These are phyloP conservation scores for Calocybe gambosa DNA, from an alignment of 1,284 basidiomycete genomes.

Conservation along the genomic window DNA sequence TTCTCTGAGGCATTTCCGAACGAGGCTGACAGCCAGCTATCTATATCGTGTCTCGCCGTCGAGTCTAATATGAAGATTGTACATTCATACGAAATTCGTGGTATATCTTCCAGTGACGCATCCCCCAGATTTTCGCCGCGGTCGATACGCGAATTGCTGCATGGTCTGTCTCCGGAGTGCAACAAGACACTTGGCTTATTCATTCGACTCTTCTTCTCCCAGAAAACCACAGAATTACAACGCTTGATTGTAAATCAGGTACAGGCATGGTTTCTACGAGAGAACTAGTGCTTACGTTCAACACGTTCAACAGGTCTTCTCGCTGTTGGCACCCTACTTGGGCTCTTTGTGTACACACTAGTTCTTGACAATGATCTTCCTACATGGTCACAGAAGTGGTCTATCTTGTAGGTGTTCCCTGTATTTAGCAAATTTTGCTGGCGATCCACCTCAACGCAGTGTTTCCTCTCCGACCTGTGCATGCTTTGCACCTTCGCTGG, in stretches of 20 bases:
- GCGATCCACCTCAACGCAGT: conserved; percentile 24
- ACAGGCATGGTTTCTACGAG: conserved; percentile 8
- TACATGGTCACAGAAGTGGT: conserved; percentile 76
- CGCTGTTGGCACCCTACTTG: conserved; percentile 52
- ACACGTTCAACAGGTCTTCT: conserved; percentile 51
- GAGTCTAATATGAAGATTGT: conserved; percentile 76
- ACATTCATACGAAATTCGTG: conserved; percentile 23
- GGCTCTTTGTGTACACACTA: conserved; percentile 65
- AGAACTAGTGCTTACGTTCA: conserved; percentile 17
- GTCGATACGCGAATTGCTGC: conserved; percentile 59
- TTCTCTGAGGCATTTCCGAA: conserved; percentile 75
- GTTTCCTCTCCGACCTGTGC: conserved; percentile 43
- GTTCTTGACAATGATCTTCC: conserved; percentile 74
- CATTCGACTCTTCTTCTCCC: conserved; percentile 71
- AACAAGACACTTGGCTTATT: conserved; percentile 61
- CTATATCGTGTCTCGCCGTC: conserved; percentile 57
- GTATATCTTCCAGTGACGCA: conserved; percentile 6
- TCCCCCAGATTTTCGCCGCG: conserved; percentile 61
- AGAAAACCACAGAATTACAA: conserved; percentile 45
- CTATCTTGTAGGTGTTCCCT: conserved; percentile 40
- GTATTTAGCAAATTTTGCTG: neutral
- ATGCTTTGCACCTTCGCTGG: conserved; percentile 67
- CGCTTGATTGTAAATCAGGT: conserved; percentile 71
- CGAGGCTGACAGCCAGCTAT: conserved; percentile 34
- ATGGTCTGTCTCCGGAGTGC: conserved; percentile 65